phyloP scores from a whole-genome alignment of 202 grass and related monocot species.

The Schoenoplectus triqueter region DNA sequence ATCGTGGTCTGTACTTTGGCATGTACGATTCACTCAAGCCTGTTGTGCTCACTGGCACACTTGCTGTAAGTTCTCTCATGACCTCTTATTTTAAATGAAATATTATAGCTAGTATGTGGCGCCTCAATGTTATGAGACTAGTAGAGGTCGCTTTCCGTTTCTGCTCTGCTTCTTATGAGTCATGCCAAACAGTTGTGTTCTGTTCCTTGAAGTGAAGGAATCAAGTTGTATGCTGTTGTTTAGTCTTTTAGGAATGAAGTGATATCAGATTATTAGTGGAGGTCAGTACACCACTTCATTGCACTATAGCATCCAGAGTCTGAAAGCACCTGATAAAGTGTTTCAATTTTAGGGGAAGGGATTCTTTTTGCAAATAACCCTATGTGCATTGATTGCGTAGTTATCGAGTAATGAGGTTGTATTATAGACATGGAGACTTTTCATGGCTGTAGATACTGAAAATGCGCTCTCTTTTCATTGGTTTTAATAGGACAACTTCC shows the following conservation, averaged over 20 bases:
- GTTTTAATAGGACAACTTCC: constrained; percentile 56
- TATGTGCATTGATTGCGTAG: neutral
- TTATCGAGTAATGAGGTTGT: neutral
- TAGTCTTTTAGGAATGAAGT: neutral
- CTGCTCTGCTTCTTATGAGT: neutral
- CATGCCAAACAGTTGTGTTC: neutral
- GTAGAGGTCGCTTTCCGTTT: neutral
- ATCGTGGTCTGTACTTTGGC: constrained; percentile 68
- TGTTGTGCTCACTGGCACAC: constrained; percentile 51
- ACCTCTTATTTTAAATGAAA: constrained; percentile 1
- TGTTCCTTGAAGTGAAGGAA: neutral
- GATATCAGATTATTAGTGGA: constrained; percentile 2
- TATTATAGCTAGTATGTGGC: neutral
- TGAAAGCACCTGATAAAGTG: neutral
- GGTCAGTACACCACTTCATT: neutral
- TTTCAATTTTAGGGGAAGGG: neutral
- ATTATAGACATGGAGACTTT: neutral
- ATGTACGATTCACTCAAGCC: constrained; percentile 74
- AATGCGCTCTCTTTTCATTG: neutral
- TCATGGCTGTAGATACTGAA: neutral
- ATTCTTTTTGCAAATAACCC: neutral
- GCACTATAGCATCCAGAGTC: neutral
- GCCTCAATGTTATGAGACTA: neutral
- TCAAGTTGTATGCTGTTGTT: neutral
- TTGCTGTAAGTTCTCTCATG: constrained; percentile 48